These are phyloP conservation scores for Daldinia grandis DNA, from an alignment of 495 filamentous ascomycete genomes.

Conservation along the genomic window DNA sequence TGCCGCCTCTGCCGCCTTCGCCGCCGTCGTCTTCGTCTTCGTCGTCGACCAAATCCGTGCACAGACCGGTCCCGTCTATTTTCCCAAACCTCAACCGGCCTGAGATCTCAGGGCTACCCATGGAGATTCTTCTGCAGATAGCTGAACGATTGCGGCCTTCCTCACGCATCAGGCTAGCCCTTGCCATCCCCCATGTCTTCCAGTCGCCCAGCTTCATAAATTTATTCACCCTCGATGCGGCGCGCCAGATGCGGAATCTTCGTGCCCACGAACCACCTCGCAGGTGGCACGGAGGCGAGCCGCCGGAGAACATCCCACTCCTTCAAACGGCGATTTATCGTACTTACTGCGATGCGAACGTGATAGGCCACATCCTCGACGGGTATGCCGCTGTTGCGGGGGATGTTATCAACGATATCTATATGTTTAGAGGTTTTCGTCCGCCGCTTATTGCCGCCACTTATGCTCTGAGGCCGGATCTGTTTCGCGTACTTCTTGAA, in stretches of 20 bases:
- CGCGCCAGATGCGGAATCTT: not conserved
- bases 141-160: not conserved
- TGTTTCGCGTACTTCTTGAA: not conserved
- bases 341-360: not conserved
- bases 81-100: not conserved
- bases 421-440: not conserved
- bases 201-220: not conserved
- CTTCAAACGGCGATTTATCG: not conserved
- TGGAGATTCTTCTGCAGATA: not conserved
- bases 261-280: not conserved
- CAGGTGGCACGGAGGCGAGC: not conserved
- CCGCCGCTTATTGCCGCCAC: not conserved
- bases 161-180: not conserved
- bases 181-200: not conserved
- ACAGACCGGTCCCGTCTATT: not conserved
- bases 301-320: not conserved
- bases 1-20: too few species aligned
- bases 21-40: not conserved
- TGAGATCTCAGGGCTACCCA: not conserved
- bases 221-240: not conserved
- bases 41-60: not conserved
- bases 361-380: not conserved
- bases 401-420: not conserved
- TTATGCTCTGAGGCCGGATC: not conserved
- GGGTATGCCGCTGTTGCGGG: not conserved